Base-by-base conservation (phyloP, 495 filamentous ascomycete genomes). In the Oleoguttula mirabilis region DNA sequence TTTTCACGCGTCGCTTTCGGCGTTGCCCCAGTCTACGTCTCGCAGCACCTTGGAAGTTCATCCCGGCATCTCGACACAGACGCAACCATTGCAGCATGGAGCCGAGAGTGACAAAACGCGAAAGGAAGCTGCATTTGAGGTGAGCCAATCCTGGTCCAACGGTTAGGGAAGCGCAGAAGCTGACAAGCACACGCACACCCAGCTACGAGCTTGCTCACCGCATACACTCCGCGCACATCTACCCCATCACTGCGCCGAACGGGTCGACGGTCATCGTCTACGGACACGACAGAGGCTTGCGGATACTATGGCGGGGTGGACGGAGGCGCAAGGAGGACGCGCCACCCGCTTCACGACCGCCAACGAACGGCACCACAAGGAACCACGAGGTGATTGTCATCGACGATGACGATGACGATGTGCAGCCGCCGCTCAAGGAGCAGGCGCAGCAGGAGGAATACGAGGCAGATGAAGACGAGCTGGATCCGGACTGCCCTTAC, bases 251-350 rank as follows among this genome's bases (percentile, higher is more conserved):
- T 40, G 75, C 85, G 5, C 78, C 83, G 4, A 90, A 93, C 58
- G 86, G 84, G 51, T 88, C 87, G 7, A 82, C 77, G 1, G 72
- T 94, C 55, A 71, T 92, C 39, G 55, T 93, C 21, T 88, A 90
- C 56, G 85, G 80, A 40, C 79, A 90, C 47, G 79, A 85, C 25
- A 77, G 74, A 55, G 87, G 87, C 19, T 42, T 93, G 21, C 78
- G 76, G 28, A 60, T 92, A 19, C 50, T 87, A 19, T 94, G 87
- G 87, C 70, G 81, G 55, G 87, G 85, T 43, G 87, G 87, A 16
- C 70, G 15, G 10, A 39, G 40, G 15, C 27, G 25, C n/a, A 43
- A 24, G 25, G 17, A 43, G 30, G 2, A n/a, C 1, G 2, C 3
- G 14, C 16, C 31, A 21, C n/a, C n/a, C n/a, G 1, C n/a, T 2